Evolutionary conservation across 2,329 filamentous ascomycete species (phyloP), one percentile per base, ranked within the genome.

Genomic region (Ophiostoma angusticollis): DNA sequence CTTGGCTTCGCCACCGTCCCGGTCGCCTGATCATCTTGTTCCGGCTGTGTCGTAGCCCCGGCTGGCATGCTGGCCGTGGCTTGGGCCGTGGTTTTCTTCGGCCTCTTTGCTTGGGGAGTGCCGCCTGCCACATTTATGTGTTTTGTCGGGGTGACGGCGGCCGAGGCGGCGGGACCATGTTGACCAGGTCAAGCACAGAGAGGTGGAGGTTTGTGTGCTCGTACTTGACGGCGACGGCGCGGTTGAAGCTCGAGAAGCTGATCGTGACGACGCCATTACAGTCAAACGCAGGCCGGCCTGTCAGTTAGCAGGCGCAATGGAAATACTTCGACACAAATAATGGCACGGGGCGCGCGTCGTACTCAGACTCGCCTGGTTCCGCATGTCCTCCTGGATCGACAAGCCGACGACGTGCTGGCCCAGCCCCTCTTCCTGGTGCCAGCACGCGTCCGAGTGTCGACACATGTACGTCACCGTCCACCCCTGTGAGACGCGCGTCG

Each of bases 101-200:
- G n/a, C n/a, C n/a, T n/a, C n/a, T n/a, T n/a, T n/a, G n/a, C n/a
- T n/a, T n/a, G n/a, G n/a, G n/a, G n/a, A n/a, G n/a, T n/a, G n/a
- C 53, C 80, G 43, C 64, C 75, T 43, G 58, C 65, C 6, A 60
- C 70, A 52, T 75, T 70, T 55, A 69, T 65, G 53, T 80, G 78
- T 57, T 68, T 72, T 12, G 51, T 61, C 63, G 18, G 3, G 44
- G 42, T 1, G 42, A 22, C 5, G 46, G 44, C 5, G 67, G 64
- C 9, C 62, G 58, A 12, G 63, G 58, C 5, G 67, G 70, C 21
- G 61, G 60, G 38, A 69, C 65, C 27, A 62, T 54, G 5, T 65
- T 61, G 9, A 63, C 58, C 18, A 74, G 54, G 33, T 75, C 55
- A 1, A 55, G 61, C 5, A 77, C 70, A 0, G 70, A 71, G 49